Evolutionary conservation across 2,329 filamentous ascomycete genomes (phyloP), one percentile per base, ranked within the genome.

Genomic region (Cercospora citrullina): DNA sequence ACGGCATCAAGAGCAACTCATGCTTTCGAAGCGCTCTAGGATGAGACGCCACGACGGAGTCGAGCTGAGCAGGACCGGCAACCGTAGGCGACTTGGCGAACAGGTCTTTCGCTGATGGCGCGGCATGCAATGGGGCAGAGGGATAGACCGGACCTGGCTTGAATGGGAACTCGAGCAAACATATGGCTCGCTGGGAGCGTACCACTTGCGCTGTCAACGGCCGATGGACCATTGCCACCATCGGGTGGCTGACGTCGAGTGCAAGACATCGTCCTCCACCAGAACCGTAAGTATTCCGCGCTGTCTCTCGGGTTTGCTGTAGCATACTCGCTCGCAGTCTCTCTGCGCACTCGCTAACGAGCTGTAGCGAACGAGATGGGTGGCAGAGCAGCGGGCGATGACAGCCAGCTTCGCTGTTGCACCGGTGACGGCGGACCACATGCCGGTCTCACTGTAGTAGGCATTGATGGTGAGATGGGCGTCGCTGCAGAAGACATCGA

Each of bases 281-380:
- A 33, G 23, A 8, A 70, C 53, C 3, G 65, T 68, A 33, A 72
- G 42, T 48, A 69, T 65, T 5, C 68, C 64, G 33, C 61, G 51
- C 14, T 45, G 60, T 16, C 12, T 30, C 3, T 53, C 53, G 21
- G 51, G 51, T 10, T 18, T 59, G 31, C 45, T 57, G 60, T 60
- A 61, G 65, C 39, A 58, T 16, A 55, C 57, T 18, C 63, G 59
- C 58, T 70, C 68, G 39, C 65, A 68, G 45, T 65, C 57, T 59
- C 66, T 67, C 39, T 69, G 70, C 1, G 68, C 70, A 60, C 66
- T 67, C 26, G 68, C 68, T 39, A 68, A 67, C 60, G 68, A 67
- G 63, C 42, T 68, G 62, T 60, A 63, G 60, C 57, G 33, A 48
- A 63, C 63, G 30, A 69, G 67, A 33, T 67, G 66, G n/a, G 63